Base-by-base conservation (phyloP, 768 basidiomycete genomes). In the Russula vinacea region DNA sequence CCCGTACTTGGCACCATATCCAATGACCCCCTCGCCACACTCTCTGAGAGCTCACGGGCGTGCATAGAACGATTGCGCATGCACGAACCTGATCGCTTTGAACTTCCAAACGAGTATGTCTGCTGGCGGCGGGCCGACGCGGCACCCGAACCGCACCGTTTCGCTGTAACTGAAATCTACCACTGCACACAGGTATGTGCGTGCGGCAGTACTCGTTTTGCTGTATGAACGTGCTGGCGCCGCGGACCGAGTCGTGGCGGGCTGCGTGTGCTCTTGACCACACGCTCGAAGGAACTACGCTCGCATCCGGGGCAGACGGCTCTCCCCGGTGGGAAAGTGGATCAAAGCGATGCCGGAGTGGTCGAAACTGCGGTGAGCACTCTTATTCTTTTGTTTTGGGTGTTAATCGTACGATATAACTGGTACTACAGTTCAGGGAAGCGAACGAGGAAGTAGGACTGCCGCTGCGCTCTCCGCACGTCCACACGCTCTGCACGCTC, bases 361-460 rank as follows among this genome's bases (percentile, higher is more conserved):
- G 74, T 87, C 11, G 75, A 81, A 49, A 91, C 94, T 50, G 94
- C 94, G 19, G 94, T 94, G 73, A 74, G 49, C 24, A 2, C 33
- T 50, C 5, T 29, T 29, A 29, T 29, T 29, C 5, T 29, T 29
- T 22, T 26, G 16, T 39, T 39, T 39, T 39, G 3, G 13, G 53
- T 66, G 29, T 29, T 29, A 29, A 29, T n/a, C n/a, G n/a, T 29
- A 22, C n/a, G 10, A 49, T 49, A 4, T 56, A 26, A 29, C 29
- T n/a, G n/a, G n/a, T n/a, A 29, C 29, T 29, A 7, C 70, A 94
- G 93, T 81, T 81, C 54, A 80, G 94, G 62, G 94, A 96, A 75
- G 94, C 94, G 0, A 73, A 84, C 60, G 94, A 96, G 76, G 94
- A 96, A 77, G 89, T 95, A 22, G 84, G 75, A 1, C 78, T 95